Evolutionary conservation across 2,329 filamentous ascomycete species (phyloP), one percentile per base, ranked within the genome.

Genomic region (Salinomyces thailandicus): DNA sequence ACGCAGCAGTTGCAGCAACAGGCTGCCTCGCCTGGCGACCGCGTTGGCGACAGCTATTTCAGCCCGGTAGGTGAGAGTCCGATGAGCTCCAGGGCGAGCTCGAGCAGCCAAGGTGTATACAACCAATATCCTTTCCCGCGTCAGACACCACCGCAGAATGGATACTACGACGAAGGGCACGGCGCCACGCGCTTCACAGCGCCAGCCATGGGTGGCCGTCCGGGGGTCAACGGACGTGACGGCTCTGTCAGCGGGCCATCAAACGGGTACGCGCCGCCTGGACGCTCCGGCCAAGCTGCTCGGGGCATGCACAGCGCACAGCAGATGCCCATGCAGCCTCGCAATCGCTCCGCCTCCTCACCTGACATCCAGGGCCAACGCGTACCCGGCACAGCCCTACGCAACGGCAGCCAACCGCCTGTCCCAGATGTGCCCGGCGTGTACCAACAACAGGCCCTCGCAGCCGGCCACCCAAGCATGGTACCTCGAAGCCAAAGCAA

Each of bases 261-360:
- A 6, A 37, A 37, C 15, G 30, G 75, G 2, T 81, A 82, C 51
- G 67, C 70, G 37, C 68, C 70, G 41, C 75, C 75, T 41, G 73
- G 73, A 30, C 41, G 50, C 18, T 42, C 14, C 24, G 19, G 19
- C 31, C 15, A 24, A 72, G 82, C 46, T 77, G 30, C 60, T 15
- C 40, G 45, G 28, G 49, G 13, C 79, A 77, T 47, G 64, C 72
- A 51, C 63, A 76, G 49, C 66, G 70, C 50, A 66, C 70, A 45
- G 61, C 71, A 55, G 65, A 57, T 61, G 44, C 48, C 54, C 47
- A 36, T 52, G 53, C 39, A 59, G 52, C 59, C 79, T 45, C 79
- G 85, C 56, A 78, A 81, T 54, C 74, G 91, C 46, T 94, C 87
- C 24, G 93, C 93, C 53, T 96, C 89, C 63, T 95, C 87, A 45